These are phyloP conservation scores for Penicillium riverlandense DNA, from an alignment of 495 filamentous ascomycete species.

Conservation along the genomic window DNA sequence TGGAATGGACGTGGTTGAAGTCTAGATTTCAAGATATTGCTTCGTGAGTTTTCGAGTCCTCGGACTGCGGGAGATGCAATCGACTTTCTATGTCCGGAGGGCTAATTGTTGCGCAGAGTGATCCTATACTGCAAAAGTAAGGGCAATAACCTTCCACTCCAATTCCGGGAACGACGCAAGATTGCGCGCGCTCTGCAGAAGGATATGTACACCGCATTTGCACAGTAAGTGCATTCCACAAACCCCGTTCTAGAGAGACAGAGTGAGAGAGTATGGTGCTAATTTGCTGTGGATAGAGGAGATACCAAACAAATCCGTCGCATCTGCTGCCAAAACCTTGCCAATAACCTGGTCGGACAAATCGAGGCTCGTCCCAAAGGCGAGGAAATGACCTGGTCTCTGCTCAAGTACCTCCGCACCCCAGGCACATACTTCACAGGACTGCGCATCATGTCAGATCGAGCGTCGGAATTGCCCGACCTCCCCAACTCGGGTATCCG, in stretches of 20 bases:
- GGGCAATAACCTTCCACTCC: constrained; percentile 26
- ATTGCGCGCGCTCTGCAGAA: constrained; percentile 51
- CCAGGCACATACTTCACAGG: constrained; percentile 39
- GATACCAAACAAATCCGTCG: constrained; percentile 49
- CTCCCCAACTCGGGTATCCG: constrained; percentile 43
- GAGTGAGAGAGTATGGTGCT: neutral
- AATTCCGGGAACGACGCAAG: constrained; percentile 31
- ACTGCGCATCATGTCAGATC: constrained; percentile 51
- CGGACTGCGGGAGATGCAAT: too few species aligned
- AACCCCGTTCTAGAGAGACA: too few species aligned
- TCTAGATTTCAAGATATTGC: constrained; percentile 26
- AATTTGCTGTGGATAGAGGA: constrained; percentile 32
- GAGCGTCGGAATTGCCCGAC: constrained; percentile 44
- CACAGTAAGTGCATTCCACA: constrained; percentile 37
- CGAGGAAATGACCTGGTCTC: constrained; percentile 54
- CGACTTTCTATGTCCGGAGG: too few species aligned
- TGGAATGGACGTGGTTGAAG: constrained; percentile 45
- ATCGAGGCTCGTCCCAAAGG: constrained; percentile 48
- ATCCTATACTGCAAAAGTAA: constrained; percentile 30
- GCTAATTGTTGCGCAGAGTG: constrained; percentile 31
- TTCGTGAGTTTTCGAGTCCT: constrained; percentile 23
- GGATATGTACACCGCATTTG: constrained; percentile 66
- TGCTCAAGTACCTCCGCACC: constrained; percentile 53
- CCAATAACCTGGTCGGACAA: constrained; percentile 42
- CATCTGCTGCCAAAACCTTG: constrained; percentile 56